A percentile compares a stretch with the other conserved stretches of the same genome.
phyloP scores from a whole-genome alignment of 2,329 filamentous ascomycete species.

The Colletotrichum somersetense region DNA sequence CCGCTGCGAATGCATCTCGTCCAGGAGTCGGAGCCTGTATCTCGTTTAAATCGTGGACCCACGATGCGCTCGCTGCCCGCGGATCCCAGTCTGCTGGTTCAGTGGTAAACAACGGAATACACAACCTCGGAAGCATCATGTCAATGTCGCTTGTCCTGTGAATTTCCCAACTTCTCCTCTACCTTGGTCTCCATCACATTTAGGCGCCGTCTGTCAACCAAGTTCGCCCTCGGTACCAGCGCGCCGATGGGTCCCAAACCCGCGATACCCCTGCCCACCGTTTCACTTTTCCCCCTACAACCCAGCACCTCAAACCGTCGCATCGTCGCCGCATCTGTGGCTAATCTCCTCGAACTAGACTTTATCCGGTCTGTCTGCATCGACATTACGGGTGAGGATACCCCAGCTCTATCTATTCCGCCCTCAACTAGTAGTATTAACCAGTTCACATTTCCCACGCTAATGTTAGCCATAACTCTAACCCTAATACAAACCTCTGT shows the following conservation, averaged over 20 bases:
- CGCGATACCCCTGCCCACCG: constrained; percentile 3
- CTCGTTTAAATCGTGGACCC: not conserved
- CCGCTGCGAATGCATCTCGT: too few species aligned
- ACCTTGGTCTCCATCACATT: not conserved
- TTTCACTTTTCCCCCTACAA: constrained; percentile 8
- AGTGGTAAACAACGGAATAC: not conserved
- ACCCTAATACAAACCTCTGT: too few species aligned
- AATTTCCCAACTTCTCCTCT: not conserved
- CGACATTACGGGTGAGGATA: too few species aligned
- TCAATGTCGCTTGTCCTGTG: not conserved
- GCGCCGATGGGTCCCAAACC: not conserved
- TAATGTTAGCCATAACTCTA: too few species aligned
- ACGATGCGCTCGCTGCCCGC: not conserved
- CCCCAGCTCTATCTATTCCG: too few species aligned
- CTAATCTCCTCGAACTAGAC: constrained; percentile 2
- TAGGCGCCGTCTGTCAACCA: not conserved
- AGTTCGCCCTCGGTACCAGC: not conserved
- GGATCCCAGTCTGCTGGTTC: too few species aligned
- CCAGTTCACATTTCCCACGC: too few species aligned
- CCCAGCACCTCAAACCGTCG: constrained; percentile 8
- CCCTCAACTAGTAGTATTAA: too few species aligned
- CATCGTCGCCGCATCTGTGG: constrained; percentile 16
- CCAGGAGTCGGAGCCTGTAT: not conserved
- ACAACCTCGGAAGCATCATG: not conserved
- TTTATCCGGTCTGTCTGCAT: not conserved